Evolutionary conservation across 441 rosid genomes (phyloP), one percentile per base, ranked within the genome.

Genomic region (Hypseocharis bilobata): DNA sequence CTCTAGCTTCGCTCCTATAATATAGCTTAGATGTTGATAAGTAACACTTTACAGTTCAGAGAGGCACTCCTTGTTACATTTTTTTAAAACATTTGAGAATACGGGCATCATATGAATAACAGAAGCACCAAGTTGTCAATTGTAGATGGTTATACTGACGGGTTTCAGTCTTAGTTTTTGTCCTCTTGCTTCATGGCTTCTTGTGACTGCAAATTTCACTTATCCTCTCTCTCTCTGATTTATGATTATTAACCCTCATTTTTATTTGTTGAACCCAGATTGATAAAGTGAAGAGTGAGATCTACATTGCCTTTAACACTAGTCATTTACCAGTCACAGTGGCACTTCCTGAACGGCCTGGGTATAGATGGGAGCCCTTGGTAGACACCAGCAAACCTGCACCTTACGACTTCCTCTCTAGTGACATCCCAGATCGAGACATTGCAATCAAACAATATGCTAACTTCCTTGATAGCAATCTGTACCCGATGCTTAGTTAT

Each of bases 401-500:
- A 26, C 98, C 97, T 1, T 93, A 70, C 51, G 91, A 93, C 82
- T 87, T 86, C 81, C 82, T 93, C 67, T 72, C 90, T 3, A 27
- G 38, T 0, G 87, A 88, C 13, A 63, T 85, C 23, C 88, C 88
- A 0, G 82, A 72, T 63, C 86, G 83, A 74, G 87, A 78, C 6
- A 76, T 80, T 3, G 92, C 91, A 0, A 64, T 85, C 47, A 79
- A 73, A 69, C 97, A 90, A 67, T 88, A 83, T 62, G 38, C 79
- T 20, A 88, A 86, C 69, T 93, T 93, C 79, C 89, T 93, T 3
- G 94, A 93, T 68, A 79, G 81, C 58, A 85, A 86, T 76, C 67
- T 83, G n/a, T 93, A 93, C 62, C 98, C 97, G 19, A 90, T 93
- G 88, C 89, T 85, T 47, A 84, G 90, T 72, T 90, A 90, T 72